Base-by-base conservation (phyloP, 2,329 filamentous ascomycete species). In the Aspergillus costaricaensis region DNA sequence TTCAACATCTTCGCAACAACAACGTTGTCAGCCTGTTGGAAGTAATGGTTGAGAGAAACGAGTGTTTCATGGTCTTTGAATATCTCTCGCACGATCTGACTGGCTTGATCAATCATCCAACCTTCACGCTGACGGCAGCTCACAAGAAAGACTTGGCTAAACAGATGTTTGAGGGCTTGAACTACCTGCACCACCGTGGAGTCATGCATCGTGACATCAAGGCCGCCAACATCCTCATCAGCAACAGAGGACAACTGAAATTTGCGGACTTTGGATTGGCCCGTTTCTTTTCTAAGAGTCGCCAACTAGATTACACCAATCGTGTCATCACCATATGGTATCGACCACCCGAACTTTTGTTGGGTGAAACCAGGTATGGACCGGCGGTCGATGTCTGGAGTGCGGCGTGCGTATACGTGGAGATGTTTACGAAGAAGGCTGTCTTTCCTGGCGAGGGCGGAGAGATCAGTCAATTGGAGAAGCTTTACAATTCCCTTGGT, bases 41-140 rank as follows among this genome's bases (percentile, higher is more conserved):
- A 76, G 98, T 99, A 66, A 99, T 99, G 95, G 95, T 99, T 2
- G 95, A 99, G 78, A 91, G 90, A 73, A 98, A 98, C 68, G 93
- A 98, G 77, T 99, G 95, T 76, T 99, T 96, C 78, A 99, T 99
- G 95, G 95, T 99, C 3, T 99, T 99, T 66, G 95, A 99, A 75
- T 99, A 99, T 73, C 84, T 98, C 32, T 94, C 95, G 1, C 95
- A 99, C 74, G 95, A 99, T 75, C 81, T 99, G 62, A 99, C 95
- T 2, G 95, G 95, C 14, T 82, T 99, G 32, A 86, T 99, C 62
- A 98, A 98, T 70, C 95, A 99, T 71, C 95, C 95, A 0, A 90
- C 89, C 0, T 99, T 96, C 78, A 89, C 88, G 61, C 85, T 99
- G 14, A 90, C 95, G 39, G 80, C 87, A 4, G 87, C 89, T 0